Evolutionary conservation across 768 basidiomycete genomes (phyloP), one percentile per base, ranked within the genome.

Genomic region (Dacryopinax spathularia): DNA sequence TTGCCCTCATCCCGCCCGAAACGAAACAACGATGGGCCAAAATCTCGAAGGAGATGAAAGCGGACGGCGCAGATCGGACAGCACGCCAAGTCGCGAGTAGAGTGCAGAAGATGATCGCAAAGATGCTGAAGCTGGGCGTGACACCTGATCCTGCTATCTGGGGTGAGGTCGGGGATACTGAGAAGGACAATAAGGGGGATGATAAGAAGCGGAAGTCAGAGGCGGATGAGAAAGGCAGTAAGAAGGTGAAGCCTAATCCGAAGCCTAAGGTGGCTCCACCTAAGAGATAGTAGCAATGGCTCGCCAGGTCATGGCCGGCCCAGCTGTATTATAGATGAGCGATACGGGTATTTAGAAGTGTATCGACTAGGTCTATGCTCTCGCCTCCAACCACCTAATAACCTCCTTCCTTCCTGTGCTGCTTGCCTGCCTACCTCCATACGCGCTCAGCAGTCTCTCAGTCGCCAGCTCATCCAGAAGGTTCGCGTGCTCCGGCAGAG

Each of bases 391-490:
- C 60, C 33, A 64, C 33, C 44, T 64, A 15, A 61, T 16, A 4
- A 64, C 64, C 34, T 41, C 64, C 60, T 27, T 64, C 60, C 44
- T 60, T 12, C 64, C 60, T 12, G 60, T 25, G 25, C 34, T 20
- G 18, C 33, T 34, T 33, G 22, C 37, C 48, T 41, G 31, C 39
- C 18, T 35, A 16, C 10, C 31, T 18, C 64, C 62, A 65, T 90
- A 89, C 0, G 82, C 80, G 9, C 79, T 81, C 48, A 85, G 75
- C 20, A 91, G 75, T 22, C 84, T 75, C 70, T 89, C 88, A 15
- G 84, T 87, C 4, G 88, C 85, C 13, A 90, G 76, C 67, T 86
- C 84, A 66, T 88, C 86, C 33, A 91, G 76, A 20, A 80, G 71
- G 36, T 79, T 77, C 16, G 88, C 66, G 25, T 80, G 80, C 65